These are phyloP conservation scores for Penicillium concentricum DNA, from an alignment of 2,329 filamentous ascomycete species.

Conservation along the genomic window DNA sequence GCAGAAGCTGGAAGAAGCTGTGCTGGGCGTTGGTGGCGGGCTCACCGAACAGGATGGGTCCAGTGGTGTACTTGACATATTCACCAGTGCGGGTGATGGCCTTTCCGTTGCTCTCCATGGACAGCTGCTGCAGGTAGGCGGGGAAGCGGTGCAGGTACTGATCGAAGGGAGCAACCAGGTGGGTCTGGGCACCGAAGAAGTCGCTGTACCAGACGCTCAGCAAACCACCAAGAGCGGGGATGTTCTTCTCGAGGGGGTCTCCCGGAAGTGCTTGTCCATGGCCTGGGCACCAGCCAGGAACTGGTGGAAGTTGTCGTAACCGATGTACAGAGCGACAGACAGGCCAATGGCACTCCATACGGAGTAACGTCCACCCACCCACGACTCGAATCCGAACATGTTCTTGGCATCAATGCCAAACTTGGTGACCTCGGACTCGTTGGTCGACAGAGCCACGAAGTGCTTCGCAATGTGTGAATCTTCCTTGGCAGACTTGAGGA, in stretches of 20 bases:
- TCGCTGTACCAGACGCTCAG: slow-evolving; percentile 98
- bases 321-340: slow-evolving; percentile 90
- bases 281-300: slow-evolving; percentile 92
- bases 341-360: slow-evolving; percentile 98
- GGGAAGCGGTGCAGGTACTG: slow-evolving; percentile 99
- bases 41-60: slow-evolving; percentile 94
- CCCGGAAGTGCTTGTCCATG: slow-evolving; percentile 98
- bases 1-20: slow-evolving; percentile 99
- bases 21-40: slow-evolving; percentile 98
- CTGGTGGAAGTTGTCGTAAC: slow-evolving; percentile 95
- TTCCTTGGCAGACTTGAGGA: slow-evolving; percentile 81
- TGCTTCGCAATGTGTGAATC: slow-evolving; percentile 82
- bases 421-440: slow-evolving; percentile 91
- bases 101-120: slow-evolving; percentile 99
- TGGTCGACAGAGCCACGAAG: slow-evolving; percentile 97
- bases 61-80: slow-evolving; percentile 96
- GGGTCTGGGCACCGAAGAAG: slow-evolving; percentile 97
- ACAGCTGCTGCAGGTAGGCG: slow-evolving; percentile 97
- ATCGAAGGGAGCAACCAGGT: slow-evolving; percentile 96
- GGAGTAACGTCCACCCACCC: slow-evolving; percentile 97
- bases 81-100: slow-evolving; percentile 83
- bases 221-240: slow-evolving; percentile 86
- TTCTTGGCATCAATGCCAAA: slow-evolving; percentile 98
- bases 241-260: slow-evolving; percentile 88
- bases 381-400: slow-evolving; percentile 99